Evolutionary conservation across 2,329 filamentous ascomycete species (phyloP).

Genomic region (Pseudopyricularia javanii): DNA sequence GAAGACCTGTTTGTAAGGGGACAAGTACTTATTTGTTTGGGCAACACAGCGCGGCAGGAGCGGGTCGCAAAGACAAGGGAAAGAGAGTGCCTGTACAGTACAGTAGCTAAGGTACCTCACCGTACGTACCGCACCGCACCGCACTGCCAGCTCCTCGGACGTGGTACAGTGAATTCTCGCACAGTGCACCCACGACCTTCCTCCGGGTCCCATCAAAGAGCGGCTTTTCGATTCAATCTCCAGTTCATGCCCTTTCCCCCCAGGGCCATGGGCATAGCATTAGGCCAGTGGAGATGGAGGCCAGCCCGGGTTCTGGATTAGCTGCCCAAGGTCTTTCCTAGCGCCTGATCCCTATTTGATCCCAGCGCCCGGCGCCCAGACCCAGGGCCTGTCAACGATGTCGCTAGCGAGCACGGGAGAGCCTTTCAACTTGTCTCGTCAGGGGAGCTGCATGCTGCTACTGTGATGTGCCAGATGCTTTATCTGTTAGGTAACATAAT

Average conservation of each 20-base stretch:
- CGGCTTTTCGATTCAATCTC: too few species aligned
- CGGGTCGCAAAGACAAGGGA: neutral
- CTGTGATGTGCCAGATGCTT: neutral
- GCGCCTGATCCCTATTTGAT: too few species aligned
- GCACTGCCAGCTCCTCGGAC: too few species aligned
- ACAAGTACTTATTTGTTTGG: conserved; percentile 6
- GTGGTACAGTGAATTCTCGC: neutral
- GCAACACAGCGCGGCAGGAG: neutral
- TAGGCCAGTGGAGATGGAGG: too few species aligned
- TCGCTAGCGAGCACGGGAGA: neutral
- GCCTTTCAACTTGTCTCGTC: neutral
- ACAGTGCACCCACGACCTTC: neutral
- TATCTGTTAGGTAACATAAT: neutral
- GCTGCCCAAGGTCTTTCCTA: too few species aligned
- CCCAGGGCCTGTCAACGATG: neutral
- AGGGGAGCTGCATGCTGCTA: neutral
- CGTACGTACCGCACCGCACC: too few species aligned
- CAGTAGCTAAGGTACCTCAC: neutral
- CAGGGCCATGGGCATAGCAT: too few species aligned
- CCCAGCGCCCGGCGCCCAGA: too few species aligned
- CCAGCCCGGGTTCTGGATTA: too few species aligned
- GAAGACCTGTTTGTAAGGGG: neutral
- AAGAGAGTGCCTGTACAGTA: neutral
- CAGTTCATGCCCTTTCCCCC: too few species aligned
- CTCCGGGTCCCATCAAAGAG: too few species aligned